Base-by-base conservation (phyloP, 352 stramenopile species). In the Phytophthora crassamura region DNA sequence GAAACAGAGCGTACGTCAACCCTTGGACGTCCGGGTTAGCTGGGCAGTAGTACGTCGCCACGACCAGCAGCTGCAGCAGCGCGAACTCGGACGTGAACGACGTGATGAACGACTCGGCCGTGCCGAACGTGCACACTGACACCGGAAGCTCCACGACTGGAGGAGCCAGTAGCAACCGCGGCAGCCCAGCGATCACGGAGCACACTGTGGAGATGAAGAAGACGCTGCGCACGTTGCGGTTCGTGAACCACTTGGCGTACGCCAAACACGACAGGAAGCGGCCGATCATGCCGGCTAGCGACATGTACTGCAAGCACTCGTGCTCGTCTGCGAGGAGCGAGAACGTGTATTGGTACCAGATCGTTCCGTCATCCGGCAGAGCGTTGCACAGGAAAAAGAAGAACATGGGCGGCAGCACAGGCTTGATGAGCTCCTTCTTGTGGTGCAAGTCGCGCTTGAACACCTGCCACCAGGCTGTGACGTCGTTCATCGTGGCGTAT, bases 281-380 rank as follows among this genome's bases (percentile, higher is more conserved):
- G 0, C 77, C 86, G 32, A 91, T 65, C 80, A 89, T 91, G 35
- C 78, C 84, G 0, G 77, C 82, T 10, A 94, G 67, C 0, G 54
- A 82, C 57, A 81, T 77, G 63, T 93, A 94, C 67, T 94, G 86
- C 43, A 91, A 28, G 61, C 86, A 94, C 63, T 91, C 82, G 42
- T 50, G 75, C 41, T 82, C 53, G 47, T 90, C 67, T 15, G 64
- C 60, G 0, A 93, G 75, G 38, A 94, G 62, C 43, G 71, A 77
- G 59, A 75, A 93, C 56, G 74, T 88, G 74, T 94, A 94, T 72
- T 94, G 86, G 63, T 91, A 93, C 86, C 86, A 94, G 28, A 93
- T 67, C 2, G 67, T 85, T 28, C 84, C 82, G 41, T 90, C 86
- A 5, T 50, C 64, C 0, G 86, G 86, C 1, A 93, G 66, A 22